Base-by-base conservation (phyloP, 2,329 filamentous ascomycete genomes). In the Sporothrix luriei region DNA sequence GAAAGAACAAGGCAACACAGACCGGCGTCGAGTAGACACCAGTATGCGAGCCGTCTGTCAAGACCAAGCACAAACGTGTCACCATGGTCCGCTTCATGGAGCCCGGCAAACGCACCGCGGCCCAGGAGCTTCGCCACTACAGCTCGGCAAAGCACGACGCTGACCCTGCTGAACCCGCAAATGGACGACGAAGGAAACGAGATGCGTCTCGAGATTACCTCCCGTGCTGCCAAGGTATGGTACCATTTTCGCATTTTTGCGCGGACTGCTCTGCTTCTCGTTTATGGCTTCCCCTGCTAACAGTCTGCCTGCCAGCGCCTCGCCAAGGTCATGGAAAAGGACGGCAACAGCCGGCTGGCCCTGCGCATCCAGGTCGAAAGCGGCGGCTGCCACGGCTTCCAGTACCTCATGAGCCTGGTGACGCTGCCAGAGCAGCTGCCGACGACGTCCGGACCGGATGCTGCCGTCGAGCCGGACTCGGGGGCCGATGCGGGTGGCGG, bases 361-460 rank as follows among this genome's bases (percentile, higher is more conserved):
- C 85, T 99, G n/a, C 91, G 94, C 67, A 91, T 99, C 74, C 90
- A 91, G 72, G 94, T 99, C 70, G 93, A 97, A 77, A 93, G 91
- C 69, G 95, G 95, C 73, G 95, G 95, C 69, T 99, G 95, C 79
- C 95, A 99, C 80, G 95, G 95, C 65, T 99, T 99, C 79, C 95
- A 99, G 78, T 99, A 99, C 78, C 82, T 97, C 61, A 97, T 99
- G 92, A 92, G 90, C 19, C 85, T 98, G 4, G 90, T 92, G 2
- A 87, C 86, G 0, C 80, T 90, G 0, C 87, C 87, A 0, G 70
- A 78, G 0, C 69, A 74, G 0, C 72, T 80, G 1, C 75, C 77
- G 0, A 14, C 71, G 14, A 9, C 51, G 24, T 21, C 19, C n/a
- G 21, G 70, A n/a, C 14, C 33, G 6, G 68, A 61, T 49, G 19